Base-by-base conservation (phyloP, 2,329 filamentous ascomycete species). In the Simplicillium sp. region DNA sequence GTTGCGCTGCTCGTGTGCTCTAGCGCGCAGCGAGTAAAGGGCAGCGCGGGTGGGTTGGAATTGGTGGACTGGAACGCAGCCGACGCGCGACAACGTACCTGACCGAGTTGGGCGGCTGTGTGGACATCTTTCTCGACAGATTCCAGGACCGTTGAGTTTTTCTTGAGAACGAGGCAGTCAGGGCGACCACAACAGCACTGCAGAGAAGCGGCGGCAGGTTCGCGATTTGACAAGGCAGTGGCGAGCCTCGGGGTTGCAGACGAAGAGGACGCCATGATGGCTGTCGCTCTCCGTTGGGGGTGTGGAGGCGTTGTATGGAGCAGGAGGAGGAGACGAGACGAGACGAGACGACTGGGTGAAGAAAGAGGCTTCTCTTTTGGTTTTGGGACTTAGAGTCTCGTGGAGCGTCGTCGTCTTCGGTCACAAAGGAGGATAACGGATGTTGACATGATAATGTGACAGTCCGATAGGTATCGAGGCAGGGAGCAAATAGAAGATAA, bases 51-150 rank as follows among this genome's bases (percentile, higher is more conserved):
- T 25, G 20, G 20, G 20, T 33, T 8, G 39, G 16, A 40, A 29
- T 34, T 13, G 28, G 28, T 18, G 34, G 34, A 7, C 36, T 34
- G 15, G 36, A 16, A 39, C 20, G 20, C 20, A 25, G 20, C 9
- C 20, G 20, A 25, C 20, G 20, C 20, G 20, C 20, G 20, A 25
- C 20, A 25, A 77, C 86, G 58, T 82, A 96, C 90, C 84, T 96
- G 86, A 49, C 92, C 92, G 53, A 96, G 75, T 58, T 84, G 76
- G 37, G 88, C 92, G 33, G 92, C 92, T 39, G 79, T 87, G 53
- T 82, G 80, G 40, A 96, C 84, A 65, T 96, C 87, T 53, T 82
- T 84, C 64, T 97, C 90, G 48, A 97, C 73, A 46, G 77, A 82
- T 51, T 87, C 81, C 36, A 97, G 71, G 47, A 87, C 72, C 36